Evolutionary conservation across 805 yeast genomes (phyloP), one percentile per base, ranked within the genome.

Genomic region (Nakazawaea ishiwadae): DNA sequence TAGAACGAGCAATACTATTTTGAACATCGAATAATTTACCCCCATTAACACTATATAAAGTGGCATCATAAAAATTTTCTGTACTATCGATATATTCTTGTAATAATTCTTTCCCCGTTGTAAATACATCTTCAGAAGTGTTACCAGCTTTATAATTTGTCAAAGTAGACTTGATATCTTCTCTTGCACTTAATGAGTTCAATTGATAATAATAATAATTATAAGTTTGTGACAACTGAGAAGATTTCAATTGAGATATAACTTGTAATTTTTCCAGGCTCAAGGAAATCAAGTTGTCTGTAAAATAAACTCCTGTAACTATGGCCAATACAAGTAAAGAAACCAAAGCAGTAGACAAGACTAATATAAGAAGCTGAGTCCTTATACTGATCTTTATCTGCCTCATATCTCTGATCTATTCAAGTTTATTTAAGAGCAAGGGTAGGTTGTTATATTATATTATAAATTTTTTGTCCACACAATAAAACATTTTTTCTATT

Each of bases 181-280:
- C 84, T 50, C 81, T 71, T 3, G 77, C 67, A 1, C 86, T 64
- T 8, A 88, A 63, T 67, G 84, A 79, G 43, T 72, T 71, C 2
- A 81, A 73, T 58, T 87, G 95, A 54, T 81, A 84, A 56, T 78
- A 81, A 20, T 77, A 65, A 46, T 69, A 73, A 44, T 74, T 74
- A 44, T 85, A 63, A 31, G 77, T 73, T 60, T 87, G 96, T 41
- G 71, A 73, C 16, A 88, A 66, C 58, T 89, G 96, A 0, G 90
- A 75, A 0, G 91, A 78, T 58, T 87, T 88, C 42, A 89, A 65
- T 57, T 84, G 84, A 2, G 96, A 84, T 16, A 88, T 84, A 33
- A 86, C 86, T 51, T 75, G 76, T 19, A 89, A 64, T 43, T 89
- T 73, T 47, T 85, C 89, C 1, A 81, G 77, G 51, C 95, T 69